Evolutionary conservation across 2,329 filamentous ascomycete species (phyloP), one percentile per base, ranked within the genome.

Genomic region (Cryphonectria nitschkei): DNA sequence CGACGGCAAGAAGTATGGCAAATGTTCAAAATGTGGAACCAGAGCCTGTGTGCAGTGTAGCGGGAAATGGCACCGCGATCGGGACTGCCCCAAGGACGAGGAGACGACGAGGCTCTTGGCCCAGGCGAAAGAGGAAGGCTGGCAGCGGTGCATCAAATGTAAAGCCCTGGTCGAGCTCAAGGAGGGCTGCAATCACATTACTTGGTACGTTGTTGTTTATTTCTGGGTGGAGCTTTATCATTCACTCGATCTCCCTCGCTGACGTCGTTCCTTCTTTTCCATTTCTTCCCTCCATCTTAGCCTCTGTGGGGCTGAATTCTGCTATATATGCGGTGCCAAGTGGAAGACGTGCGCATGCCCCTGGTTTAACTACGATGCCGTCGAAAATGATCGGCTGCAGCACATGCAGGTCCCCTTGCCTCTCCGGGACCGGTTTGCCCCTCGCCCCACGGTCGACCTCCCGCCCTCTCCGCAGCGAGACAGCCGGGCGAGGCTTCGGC

Each of bases 181-280:
- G 75, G 92, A 95, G 79, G 93, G 93, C 61, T 94, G 92, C 80
- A 95, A 95, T 81, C 94, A 95, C 78, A 95, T 97, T 89, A 94
- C 89, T 39, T 97, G 94, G 91, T 93, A 84, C 81, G 88, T 81
- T 39, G 61, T 29, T 39, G 22, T 46, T 32, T n/a, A 14, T 11
- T 22, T 64, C 37, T 46, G 22, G 19, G 6, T 60, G 29, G 3
- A 9, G 2, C 2, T 39, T 29, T 22, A 26, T 19, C 2, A 13
- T 29, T 8, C n/a, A 16, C 37, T 46, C 26, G n/a, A 29, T 34
- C 14, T 64, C 26, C 3, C 37, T 41, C 39, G n/a, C 39, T 64
- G 39, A 64, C 41, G 2, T 64, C 39, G 32, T 3, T 4, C 22
- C 14, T 16, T 22, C 22, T 50, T 11, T 50, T 50, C 43, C n/a